phyloP scores from a whole-genome alignment of 805 yeast species.

The Starmerella kuoi region DNA sequence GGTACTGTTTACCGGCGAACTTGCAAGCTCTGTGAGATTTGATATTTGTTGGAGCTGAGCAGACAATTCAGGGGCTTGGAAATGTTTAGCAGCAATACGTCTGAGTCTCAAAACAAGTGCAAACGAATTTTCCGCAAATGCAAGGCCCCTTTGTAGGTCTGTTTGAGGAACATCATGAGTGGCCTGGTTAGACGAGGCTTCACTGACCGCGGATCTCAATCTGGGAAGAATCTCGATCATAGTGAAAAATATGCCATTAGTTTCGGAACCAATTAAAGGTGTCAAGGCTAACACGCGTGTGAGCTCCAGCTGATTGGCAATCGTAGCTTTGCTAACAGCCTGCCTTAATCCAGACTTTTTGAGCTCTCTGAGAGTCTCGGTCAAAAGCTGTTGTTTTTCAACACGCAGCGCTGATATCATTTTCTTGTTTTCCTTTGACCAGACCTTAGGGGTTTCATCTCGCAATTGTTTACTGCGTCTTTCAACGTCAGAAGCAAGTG shows the following conservation, averaged over 20 bases:
- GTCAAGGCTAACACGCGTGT: conserved; percentile 49
- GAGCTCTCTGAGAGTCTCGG: conserved; percentile 64
- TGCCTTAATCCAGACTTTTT: conserved; percentile 65
- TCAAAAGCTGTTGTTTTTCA: conserved; percentile 68
- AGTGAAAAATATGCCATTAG: conserved; percentile 48
- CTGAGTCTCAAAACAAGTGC: conserved; percentile 37
- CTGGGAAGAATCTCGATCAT: conserved; percentile 72
- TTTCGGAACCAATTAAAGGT: conserved; percentile 26
- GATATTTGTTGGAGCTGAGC: not conserved
- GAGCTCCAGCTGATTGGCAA: conserved; percentile 47
- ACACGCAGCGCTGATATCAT: conserved; percentile 55
- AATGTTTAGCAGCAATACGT: conserved; percentile 5
- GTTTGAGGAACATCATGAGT: conserved; percentile 58
- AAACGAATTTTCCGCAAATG: conserved; percentile 60
- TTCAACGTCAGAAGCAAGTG: conserved; percentile 43
- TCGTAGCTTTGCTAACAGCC: conserved; percentile 53
- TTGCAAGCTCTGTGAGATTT: not conserved
- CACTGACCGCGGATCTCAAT: conserved; percentile 50
- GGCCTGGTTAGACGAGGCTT: conserved; percentile 26
- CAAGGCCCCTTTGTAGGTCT: conserved; percentile 65
- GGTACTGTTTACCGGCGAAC: not conserved
- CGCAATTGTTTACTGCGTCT: conserved; percentile 50
- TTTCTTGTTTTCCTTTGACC: conserved; percentile 65
- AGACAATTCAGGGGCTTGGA: not conserved
- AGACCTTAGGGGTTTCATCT: conserved; percentile 62